Conservation (phyloP, 345 rosid genomes). For the Draba incana region DNA sequence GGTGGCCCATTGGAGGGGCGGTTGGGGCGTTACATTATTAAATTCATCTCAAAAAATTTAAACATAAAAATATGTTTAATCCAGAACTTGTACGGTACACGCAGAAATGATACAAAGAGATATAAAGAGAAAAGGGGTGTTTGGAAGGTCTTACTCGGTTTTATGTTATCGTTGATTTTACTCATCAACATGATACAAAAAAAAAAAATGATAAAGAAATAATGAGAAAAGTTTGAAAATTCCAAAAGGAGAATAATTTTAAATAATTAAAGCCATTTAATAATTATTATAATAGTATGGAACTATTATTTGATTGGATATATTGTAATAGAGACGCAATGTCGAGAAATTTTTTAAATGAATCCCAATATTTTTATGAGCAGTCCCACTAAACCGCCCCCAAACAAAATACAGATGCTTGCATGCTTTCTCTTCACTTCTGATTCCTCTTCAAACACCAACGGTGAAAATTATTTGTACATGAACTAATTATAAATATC, state of each 20-base stretch:
- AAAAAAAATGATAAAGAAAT: constrained; percentile 33
- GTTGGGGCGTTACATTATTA: too few species aligned
- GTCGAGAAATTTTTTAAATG: constrained; percentile 1
- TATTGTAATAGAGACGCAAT: constrained; percentile 35
- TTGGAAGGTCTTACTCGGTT: constrained; percentile 28
- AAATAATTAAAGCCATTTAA: constrained; percentile 6
- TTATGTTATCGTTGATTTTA: constrained; percentile 42
- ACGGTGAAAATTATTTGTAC: constrained; percentile 16
- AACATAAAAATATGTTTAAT: neutral
- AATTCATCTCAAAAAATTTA: neutral
- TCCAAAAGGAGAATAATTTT: constrained; percentile 12
- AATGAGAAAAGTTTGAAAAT: constrained; percentile 27
- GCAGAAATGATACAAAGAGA: constrained; percentile 25
- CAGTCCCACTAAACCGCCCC: constrained; percentile 37
- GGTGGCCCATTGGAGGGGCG: too few species aligned
- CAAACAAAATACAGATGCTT: constrained; percentile 2
- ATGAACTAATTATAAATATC: constrained; percentile 14
- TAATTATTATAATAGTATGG: constrained; percentile 18
- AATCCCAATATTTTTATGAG: constrained; percentile 11
- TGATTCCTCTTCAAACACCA: constrained; percentile 24
- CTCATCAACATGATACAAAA: constrained; percentile 37
- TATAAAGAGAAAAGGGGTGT: constrained; percentile 4
- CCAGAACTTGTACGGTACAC: constrained; percentile 35
- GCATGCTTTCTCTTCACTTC: constrained; percentile 30
- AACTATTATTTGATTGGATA: constrained; percentile 32